Evolutionary conservation across 257 asterid genomes (phyloP).

Genomic region (Lycium barbarum): DNA sequence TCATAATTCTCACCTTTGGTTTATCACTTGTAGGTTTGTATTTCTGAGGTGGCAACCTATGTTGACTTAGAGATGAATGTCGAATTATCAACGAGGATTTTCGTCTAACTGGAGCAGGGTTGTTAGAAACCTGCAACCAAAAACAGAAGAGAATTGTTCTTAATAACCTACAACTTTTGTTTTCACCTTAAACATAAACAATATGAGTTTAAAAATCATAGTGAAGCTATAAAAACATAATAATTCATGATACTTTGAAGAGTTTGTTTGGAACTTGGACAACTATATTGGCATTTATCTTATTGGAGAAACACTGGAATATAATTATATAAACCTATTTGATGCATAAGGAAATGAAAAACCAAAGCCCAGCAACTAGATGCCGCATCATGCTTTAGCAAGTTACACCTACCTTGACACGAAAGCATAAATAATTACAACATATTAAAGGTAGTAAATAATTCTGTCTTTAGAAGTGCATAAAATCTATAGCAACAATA

Average conservation of each 20-base stretch:
- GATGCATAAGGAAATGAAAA: neutral
- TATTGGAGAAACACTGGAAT: neutral
- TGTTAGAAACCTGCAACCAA: slow-evolving; percentile 37
- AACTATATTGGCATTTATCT: neutral
- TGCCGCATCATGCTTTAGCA: neutral
- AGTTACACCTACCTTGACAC: neutral
- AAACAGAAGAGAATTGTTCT: neutral
- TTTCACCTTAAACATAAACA: slow-evolving; percentile 19
- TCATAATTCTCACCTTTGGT: slow-evolving; percentile 44
- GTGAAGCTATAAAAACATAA: slow-evolving; percentile 5
- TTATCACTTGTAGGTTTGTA: slow-evolving; percentile 36
- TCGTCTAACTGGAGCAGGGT: slow-evolving; percentile 28
- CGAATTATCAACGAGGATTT: slow-evolving; percentile 31
- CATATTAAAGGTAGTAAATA: neutral
- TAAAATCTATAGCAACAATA: neutral
- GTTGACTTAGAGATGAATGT: slow-evolving; percentile 30
- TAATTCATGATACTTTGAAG: neutral
- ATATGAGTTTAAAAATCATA: neutral
- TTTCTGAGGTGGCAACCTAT: slow-evolving; percentile 29
- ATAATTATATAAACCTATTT: neutral
- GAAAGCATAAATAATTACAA: neutral
- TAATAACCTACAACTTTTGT: neutral
- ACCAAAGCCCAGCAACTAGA: neutral
- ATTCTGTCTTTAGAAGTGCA: neutral
- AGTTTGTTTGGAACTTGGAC: slow-evolving; percentile 3